Conservation (phyloP, 345 rosid species). For the Stellera chamaejasme region DNA sequence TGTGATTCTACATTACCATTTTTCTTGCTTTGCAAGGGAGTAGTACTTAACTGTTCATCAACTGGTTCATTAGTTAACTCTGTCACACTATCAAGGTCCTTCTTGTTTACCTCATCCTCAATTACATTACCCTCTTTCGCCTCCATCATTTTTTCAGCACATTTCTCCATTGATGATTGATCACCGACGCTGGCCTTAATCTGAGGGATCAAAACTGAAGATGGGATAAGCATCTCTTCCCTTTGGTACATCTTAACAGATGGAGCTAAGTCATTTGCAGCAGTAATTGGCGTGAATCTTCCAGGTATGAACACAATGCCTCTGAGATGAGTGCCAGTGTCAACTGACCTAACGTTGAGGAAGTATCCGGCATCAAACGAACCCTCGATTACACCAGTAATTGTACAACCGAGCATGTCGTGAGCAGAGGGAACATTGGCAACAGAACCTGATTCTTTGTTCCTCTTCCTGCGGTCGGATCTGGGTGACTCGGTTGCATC, state of each 20-base stretch:
- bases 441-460: constrained; percentile 16
- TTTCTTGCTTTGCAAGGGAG: too few relatives aligned
- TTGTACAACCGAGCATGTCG: constrained; percentile 41
- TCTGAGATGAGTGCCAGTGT: constrained; percentile 36
- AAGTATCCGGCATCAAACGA: constrained; percentile 60
- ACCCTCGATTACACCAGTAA: constrained; percentile 59
- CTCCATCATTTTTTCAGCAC: neutral
- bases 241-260: constrained; percentile 40
- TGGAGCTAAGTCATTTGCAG: constrained; percentile 66
- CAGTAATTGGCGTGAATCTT: constrained; percentile 34
- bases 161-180: constrained; percentile 14
- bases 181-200: constrained; percentile 9
- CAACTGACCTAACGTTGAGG: constrained; percentile 47
- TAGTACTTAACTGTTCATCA: too few relatives aligned
- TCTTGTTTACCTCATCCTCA: too few relatives aligned
- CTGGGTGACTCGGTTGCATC: constrained; percentile 15
- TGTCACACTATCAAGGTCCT: too few relatives aligned
- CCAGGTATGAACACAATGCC: constrained; percentile 53
- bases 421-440: constrained; percentile 11
- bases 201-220: constrained; percentile 9
- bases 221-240: constrained; percentile 34
- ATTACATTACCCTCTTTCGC: too few relatives aligned
- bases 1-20: too few relatives aligned
- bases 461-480: constrained; percentile 18
- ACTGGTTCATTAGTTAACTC: too few relatives aligned